phyloP scores from a whole-genome alignment of 1,139 yeast genomes.

The Nakaseomyces uthaithaninus region DNA sequence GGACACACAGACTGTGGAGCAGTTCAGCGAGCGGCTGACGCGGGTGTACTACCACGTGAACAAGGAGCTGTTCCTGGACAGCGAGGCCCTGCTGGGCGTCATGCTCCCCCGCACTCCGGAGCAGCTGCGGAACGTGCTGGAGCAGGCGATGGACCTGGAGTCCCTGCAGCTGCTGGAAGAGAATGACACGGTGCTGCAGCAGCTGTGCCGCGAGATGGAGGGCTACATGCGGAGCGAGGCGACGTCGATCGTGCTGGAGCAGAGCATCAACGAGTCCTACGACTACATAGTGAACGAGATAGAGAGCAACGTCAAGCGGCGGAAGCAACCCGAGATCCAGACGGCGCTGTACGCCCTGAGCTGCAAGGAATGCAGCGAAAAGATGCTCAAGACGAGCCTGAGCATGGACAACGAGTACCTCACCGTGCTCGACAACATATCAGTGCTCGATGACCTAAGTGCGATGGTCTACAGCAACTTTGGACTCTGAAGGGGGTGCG shows the following conservation, averaged over 20 bases:
- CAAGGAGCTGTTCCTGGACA: constrained; percentile 31
- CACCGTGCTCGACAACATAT: constrained; percentile 44
- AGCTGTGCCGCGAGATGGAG: constrained; percentile 42
- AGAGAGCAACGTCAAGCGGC: constrained; percentile 25
- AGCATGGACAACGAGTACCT: constrained; percentile 21
- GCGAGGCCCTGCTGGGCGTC: constrained; percentile 14
- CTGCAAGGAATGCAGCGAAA: constrained; percentile 28
- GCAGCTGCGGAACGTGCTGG: constrained; percentile 33
- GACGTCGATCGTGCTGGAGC: constrained; percentile 24
- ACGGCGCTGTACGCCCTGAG: constrained; percentile 27
- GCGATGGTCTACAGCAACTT: constrained; percentile 87
- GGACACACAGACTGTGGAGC: constrained; percentile 54
- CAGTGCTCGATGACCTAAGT: constrained; percentile 75
- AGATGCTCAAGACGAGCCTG: constrained; percentile 57
- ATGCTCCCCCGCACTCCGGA: constrained; percentile 30
- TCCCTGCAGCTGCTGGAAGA: constrained; percentile 26
- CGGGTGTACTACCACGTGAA: constrained; percentile 37
- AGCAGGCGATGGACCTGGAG: constrained; percentile 36
- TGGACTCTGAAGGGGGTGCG: constrained; percentile 35
- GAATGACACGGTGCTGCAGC: constrained; percentile 26
- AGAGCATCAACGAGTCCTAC: constrained; percentile 25
- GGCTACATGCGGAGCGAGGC: constrained; percentile 30
- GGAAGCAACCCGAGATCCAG: constrained; percentile 17
- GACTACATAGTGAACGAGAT: constrained; percentile 23
- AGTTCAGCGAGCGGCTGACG: constrained; percentile 40